Conservation (phyloP, 2,329 filamentous ascomycete species). For the Aurifilum marmelostoma region DNA sequence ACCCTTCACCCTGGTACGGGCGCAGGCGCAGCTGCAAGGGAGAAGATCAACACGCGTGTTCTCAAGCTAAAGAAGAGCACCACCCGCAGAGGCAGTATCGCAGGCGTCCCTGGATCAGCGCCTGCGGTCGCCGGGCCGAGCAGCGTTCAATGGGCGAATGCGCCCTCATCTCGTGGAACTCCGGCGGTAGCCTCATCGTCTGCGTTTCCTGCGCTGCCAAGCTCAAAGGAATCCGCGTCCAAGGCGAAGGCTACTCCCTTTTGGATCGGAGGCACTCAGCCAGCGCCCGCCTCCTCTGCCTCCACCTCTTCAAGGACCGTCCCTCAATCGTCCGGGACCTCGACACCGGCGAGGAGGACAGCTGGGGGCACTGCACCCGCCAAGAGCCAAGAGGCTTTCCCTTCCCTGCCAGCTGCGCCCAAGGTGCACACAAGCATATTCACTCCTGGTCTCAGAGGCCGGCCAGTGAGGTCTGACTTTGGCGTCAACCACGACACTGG, state of each 20-base stretch:
- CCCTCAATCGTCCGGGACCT: not conserved
- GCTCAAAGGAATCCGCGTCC: constrained; percentile 12
- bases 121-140: constrained; percentile 23
- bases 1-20: constrained; percentile 49
- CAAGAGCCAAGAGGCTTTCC: constrained; percentile 68
- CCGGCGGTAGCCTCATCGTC: constrained; percentile 36
- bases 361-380: constrained; percentile 23
- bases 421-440: constrained; percentile 68
- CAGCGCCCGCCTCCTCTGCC: not conserved
- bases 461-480: constrained; percentile 59
- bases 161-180: constrained; percentile 23
- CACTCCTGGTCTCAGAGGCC: constrained; percentile 54
- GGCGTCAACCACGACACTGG: constrained; percentile 50
- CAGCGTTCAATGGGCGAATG: constrained; percentile 23
- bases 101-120: constrained; percentile 36
- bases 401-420: constrained; percentile 76
- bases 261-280: constrained; percentile 33
- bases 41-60: constrained; percentile 57
- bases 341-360: constrained; percentile 18
- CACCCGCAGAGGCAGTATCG: constrained; percentile 48
- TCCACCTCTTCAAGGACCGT: not conserved
- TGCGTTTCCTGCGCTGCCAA: constrained; percentile 51
- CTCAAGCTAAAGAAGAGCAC: constrained; percentile 64
- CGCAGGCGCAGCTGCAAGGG: constrained; percentile 44
- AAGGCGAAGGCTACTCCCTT: constrained; percentile 15